phyloP scores from a whole-genome alignment of 441 rosid genomes.

The Populus hybrid region DNA sequence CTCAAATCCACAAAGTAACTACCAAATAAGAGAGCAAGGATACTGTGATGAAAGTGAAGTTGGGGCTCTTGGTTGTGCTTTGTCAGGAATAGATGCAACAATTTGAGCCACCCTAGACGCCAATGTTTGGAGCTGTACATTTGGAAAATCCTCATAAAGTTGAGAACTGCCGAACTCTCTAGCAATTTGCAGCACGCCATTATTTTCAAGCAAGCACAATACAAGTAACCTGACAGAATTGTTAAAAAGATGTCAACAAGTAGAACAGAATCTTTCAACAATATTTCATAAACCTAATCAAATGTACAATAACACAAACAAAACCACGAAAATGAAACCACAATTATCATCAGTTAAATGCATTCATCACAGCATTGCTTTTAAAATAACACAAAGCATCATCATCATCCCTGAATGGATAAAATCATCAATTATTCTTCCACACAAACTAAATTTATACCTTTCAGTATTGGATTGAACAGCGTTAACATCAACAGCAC shows the following conservation, averaged over 20 bases:
- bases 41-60: constrained; percentile 82
- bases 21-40: constrained; percentile 48
- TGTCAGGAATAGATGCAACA: constrained; percentile 87
- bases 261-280: neutral
- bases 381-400: neutral
- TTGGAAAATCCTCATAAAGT: constrained; percentile 28
- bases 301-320: neutral
- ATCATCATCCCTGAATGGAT: neutral
- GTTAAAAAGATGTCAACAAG: constrained; percentile 8
- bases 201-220: constrained; percentile 72
- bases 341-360: neutral
- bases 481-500: constrained; percentile 38
- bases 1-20: constrained; percentile 6
- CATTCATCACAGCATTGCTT: neutral
- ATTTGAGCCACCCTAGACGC: constrained; percentile 67
- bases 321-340: neutral
- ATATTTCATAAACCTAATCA: neutral
- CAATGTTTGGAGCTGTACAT: constrained; percentile 36
- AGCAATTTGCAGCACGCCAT: constrained; percentile 59
- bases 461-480: constrained; percentile 73
- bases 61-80: constrained; percentile 60
- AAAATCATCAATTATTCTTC: constrained; percentile 3
- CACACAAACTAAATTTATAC: constrained; percentile 29
- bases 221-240: constrained; percentile 63
- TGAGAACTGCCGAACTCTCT: constrained; percentile 43